Evolutionary conservation across 2,329 filamentous ascomycete species (phyloP).

Genomic region (Clonostachys rhizophaga): DNA sequence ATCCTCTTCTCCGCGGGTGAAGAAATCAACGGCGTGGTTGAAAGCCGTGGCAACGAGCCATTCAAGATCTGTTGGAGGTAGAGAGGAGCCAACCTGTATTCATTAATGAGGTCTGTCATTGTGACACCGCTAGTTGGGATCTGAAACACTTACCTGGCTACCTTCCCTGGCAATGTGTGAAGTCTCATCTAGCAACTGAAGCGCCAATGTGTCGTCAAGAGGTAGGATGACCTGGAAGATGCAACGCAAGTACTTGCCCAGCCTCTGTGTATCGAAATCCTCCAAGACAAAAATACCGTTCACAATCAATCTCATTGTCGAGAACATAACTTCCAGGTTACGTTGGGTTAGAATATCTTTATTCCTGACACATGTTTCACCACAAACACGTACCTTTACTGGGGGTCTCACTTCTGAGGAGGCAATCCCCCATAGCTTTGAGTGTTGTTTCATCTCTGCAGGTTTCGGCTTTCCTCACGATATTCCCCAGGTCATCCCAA

Average conservation of each 20-base stretch:
- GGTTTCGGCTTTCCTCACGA: constrained; percentile 47
- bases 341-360: background rate
- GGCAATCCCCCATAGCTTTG: constrained; percentile 62
- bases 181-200: constrained; percentile 62
- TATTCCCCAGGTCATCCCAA: constrained; percentile 60
- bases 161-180: constrained; percentile 45
- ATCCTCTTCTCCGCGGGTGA: constrained; percentile 47
- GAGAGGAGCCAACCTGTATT: constrained; percentile 34
- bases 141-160: background rate
- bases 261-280: constrained; percentile 48
- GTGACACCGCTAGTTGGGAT: constrained; percentile 4
- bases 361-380: background rate
- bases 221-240: constrained; percentile 65
- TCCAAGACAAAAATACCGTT: constrained; percentile 60
- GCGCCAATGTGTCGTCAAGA: constrained; percentile 47
- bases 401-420: constrained; percentile 50
- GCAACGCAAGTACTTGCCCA: constrained; percentile 76
- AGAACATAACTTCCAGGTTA: constrained; percentile 36
- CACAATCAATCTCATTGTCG: constrained; percentile 61
- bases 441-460: constrained; percentile 42
- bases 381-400: constrained; percentile 35
- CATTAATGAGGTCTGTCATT: constrained; percentile 3
- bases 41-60: constrained; percentile 70
- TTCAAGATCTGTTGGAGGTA: constrained; percentile 65
- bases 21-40: constrained; percentile 68